Evolutionary conservation across 1,139 yeast species (phyloP).

Genomic region (Pichia sp.): DNA sequence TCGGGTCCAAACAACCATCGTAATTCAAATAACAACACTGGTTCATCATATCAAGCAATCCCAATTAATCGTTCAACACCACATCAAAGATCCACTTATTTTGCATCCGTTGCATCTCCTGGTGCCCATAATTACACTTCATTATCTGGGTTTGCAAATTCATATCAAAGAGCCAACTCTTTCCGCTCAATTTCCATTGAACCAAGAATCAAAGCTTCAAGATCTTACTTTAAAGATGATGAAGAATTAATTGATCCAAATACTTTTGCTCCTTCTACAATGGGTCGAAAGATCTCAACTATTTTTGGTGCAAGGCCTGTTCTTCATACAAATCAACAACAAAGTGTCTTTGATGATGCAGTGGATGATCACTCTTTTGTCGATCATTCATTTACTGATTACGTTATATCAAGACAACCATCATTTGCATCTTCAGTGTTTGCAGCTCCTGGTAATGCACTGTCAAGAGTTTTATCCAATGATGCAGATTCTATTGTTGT

Average conservation of each 20-base stretch:
- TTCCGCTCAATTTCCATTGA: conserved; percentile 51
- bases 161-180: conserved; percentile 72
- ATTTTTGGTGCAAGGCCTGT: conserved; percentile 32
- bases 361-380: conserved; percentile 31
- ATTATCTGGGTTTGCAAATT: conserved; percentile 69
- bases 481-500: conserved; percentile 25
- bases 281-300: conserved; percentile 60
- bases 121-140: conserved; percentile 45
- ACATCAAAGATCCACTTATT: conserved; percentile 16
- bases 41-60: conserved; percentile 14
- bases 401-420: conserved; percentile 17
- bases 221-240: conserved; percentile 45
- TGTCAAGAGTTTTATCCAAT: conserved; percentile 20
- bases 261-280: conserved; percentile 57
- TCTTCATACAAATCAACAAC: conserved; percentile 27
- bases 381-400: conserved; percentile 26
- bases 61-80: conserved; percentile 16
- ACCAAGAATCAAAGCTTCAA: conserved; percentile 35
- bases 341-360: conserved; percentile 29
- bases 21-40: background rate
- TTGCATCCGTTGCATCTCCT: conserved; percentile 35
- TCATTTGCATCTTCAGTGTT: conserved; percentile 16
- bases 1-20: background rate
- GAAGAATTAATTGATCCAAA: conserved; percentile 69
- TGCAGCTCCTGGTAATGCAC: conserved; percentile 17